Conservation (phyloP, 1,284 basidiomycete species). For the Heimioporus retisporus region DNA sequence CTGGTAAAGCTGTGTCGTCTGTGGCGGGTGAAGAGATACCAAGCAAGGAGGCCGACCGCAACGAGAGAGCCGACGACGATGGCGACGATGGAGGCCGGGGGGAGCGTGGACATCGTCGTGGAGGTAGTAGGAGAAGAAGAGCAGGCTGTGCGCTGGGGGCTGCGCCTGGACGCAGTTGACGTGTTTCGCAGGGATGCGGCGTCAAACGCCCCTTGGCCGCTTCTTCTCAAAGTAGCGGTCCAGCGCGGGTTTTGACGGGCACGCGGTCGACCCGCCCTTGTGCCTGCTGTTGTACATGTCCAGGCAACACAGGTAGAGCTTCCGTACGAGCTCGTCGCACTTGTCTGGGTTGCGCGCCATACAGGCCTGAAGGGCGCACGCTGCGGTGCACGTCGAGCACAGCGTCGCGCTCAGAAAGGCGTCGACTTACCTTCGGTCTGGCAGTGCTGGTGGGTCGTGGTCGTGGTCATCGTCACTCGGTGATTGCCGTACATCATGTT, state of each 20-base stretch:
- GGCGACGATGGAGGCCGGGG: constrained; percentile 25
- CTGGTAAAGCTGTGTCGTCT: constrained; percentile 25
- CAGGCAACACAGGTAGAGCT: constrained; percentile 40
- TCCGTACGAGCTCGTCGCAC: constrained; percentile 62
- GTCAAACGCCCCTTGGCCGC: background rate
- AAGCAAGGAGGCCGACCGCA: constrained; percentile 24
- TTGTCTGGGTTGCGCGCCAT: constrained; percentile 72
- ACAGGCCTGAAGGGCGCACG: constrained; percentile 71
- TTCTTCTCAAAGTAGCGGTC: constrained; percentile 65
- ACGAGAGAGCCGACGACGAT: constrained; percentile 36
- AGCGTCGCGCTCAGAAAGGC: background rate
- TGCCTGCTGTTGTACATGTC: constrained; percentile 61
- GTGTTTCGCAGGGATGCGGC: no score
- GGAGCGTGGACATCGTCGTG: constrained; percentile 5
- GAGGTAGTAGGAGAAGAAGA: no score
- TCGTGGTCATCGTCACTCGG: no score
- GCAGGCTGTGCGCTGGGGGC: no score
- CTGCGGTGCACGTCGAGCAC: constrained; percentile 43
- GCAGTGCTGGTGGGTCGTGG: constrained; percentile 27
- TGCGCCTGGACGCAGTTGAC: no score
- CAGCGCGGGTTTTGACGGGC: constrained; percentile 65
- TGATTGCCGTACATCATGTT: no score
- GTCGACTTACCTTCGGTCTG: constrained; percentile 42
- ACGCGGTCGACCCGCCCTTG: constrained; percentile 63
- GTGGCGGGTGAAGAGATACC: constrained; percentile 28